phyloP scores from a whole-genome alignment of 495 filamentous ascomycete species.

The Aspergillus steynii region DNA sequence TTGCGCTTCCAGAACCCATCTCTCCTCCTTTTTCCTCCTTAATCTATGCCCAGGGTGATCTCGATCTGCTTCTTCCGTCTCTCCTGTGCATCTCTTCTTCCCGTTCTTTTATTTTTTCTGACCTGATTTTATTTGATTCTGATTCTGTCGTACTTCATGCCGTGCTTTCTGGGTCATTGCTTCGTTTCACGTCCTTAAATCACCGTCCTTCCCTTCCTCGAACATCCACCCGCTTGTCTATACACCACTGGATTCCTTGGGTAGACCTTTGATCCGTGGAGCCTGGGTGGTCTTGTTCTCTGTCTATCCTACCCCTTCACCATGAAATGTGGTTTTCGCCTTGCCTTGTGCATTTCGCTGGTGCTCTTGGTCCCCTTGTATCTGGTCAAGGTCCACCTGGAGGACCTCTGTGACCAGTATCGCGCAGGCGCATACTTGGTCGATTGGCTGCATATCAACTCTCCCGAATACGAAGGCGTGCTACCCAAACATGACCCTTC shows the following conservation, averaged over 20 bases:
- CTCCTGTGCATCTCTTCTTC: neutral
- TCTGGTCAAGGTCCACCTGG: slow-evolving; percentile 37
- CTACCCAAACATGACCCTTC: slow-evolving; percentile 11
- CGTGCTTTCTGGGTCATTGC: too few species aligned
- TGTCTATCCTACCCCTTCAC: slow-evolving; percentile 12
- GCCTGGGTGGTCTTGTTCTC: neutral
- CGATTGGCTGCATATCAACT: slow-evolving; percentile 32
- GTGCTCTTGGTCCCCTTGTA: slow-evolving; percentile 37
- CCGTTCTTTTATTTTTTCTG: too few species aligned
- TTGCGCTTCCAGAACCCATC: neutral
- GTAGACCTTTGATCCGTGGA: neutral
- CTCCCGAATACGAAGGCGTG: slow-evolving; percentile 10
- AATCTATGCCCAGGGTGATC: neutral
- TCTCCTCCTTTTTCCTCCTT: neutral
- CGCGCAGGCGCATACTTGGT: slow-evolving; percentile 44
- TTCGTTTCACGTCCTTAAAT: neutral
- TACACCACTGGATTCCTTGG: neutral
- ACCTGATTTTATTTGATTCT: too few species aligned
- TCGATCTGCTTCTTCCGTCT: neutral
- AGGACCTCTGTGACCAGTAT: slow-evolving; percentile 47
- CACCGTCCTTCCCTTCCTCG: neutral
- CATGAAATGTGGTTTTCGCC: slow-evolving; percentile 42
- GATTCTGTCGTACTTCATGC: too few species aligned
- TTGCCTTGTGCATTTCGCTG: slow-evolving; percentile 32
- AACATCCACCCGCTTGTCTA: neutral